phyloP scores from a whole-genome alignment of 495 filamentous ascomycete species.

The Penicillium manginii region DNA sequence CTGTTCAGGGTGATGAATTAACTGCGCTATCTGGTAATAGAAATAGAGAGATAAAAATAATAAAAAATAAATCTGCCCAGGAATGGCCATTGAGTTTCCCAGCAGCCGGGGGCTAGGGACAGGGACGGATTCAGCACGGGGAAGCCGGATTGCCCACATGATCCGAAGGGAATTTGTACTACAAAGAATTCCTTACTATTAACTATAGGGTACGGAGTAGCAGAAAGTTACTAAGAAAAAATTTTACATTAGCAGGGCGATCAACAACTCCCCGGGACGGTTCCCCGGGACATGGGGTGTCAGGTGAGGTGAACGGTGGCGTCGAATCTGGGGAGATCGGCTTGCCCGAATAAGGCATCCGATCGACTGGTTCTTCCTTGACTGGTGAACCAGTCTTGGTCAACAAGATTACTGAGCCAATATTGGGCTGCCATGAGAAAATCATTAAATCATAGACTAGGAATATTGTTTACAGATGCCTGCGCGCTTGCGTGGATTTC shows the following conservation, averaged over 20 bases:
- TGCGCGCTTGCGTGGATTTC: neutral
- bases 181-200: neutral
- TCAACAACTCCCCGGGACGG: neutral
- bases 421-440: neutral
- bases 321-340: constrained; percentile 19
- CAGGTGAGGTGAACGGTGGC: constrained; percentile 8
- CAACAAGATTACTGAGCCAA: neutral
- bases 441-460: neutral
- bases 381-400: neutral
- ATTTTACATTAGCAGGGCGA: neutral
- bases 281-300: constrained; percentile 10
- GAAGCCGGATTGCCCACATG: constrained; percentile 3
- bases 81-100: constrained; percentile 3
- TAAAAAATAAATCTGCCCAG: neutral
- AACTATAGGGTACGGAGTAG: neutral
- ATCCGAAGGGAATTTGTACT: neutral
- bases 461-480: neutral
- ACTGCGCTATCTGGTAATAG: neutral
- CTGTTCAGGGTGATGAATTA: neutral
- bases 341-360: constrained; percentile 30
- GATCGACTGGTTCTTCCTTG: constrained; percentile 16
- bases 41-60: neutral
- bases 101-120: neutral
- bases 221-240: neutral
- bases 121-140: neutral